Conservation (phyloP, 2,329 filamentous ascomycete genomes). For the Aureobasidium zeae region DNA sequence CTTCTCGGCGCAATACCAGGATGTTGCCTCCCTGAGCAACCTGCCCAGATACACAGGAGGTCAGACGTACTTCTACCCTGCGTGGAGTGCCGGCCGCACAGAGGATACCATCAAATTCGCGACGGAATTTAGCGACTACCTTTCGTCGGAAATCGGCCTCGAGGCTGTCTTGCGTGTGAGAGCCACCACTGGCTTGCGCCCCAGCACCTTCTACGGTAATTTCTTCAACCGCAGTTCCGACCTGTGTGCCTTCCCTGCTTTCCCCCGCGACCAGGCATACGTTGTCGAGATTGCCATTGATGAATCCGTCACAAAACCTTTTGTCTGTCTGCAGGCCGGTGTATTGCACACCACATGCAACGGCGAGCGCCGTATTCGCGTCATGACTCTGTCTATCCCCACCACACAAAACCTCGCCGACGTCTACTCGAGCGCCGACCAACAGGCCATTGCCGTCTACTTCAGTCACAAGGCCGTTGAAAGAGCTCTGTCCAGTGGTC, state of each 20-base stretch:
- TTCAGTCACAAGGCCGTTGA: slow-evolving; percentile 98
- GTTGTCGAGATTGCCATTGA: slow-evolving; percentile 98
- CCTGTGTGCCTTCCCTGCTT: slow-evolving; percentile 93
- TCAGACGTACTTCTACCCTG: slow-evolving; percentile 97
- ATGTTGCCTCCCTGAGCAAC: slow-evolving; percentile 92
- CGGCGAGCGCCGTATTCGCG: slow-evolving; percentile 87
- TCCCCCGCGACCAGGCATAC: slow-evolving; percentile 93
- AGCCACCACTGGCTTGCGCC: slow-evolving; percentile 85
- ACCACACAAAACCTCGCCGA: slow-evolving; percentile 87
- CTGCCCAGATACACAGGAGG: slow-evolving; percentile 92
- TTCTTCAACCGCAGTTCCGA: slow-evolving; percentile 99
- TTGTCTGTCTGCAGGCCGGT: slow-evolving; percentile 86
- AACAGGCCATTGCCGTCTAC: slow-evolving; percentile 84
- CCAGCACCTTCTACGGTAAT: slow-evolving; percentile 98
- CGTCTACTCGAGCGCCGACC: slow-evolving; percentile 89
- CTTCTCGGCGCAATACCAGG: slow-evolving; percentile 92
- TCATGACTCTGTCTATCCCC: slow-evolving; percentile 84
- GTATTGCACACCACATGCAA: slow-evolving; percentile 97
- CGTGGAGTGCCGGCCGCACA: slow-evolving; percentile 86
- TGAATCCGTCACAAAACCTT: slow-evolving; percentile 81
- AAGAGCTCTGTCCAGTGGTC: slow-evolving; percentile 69
- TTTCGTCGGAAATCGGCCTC: slow-evolving; percentile 92
- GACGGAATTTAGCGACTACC: slow-evolving; percentile 88
- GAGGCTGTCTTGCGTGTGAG: slow-evolving; percentile 93
- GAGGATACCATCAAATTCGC: slow-evolving; percentile 98